Base-by-base conservation (phyloP, 306 rosid genomes). In the Corylus avellana region DNA sequence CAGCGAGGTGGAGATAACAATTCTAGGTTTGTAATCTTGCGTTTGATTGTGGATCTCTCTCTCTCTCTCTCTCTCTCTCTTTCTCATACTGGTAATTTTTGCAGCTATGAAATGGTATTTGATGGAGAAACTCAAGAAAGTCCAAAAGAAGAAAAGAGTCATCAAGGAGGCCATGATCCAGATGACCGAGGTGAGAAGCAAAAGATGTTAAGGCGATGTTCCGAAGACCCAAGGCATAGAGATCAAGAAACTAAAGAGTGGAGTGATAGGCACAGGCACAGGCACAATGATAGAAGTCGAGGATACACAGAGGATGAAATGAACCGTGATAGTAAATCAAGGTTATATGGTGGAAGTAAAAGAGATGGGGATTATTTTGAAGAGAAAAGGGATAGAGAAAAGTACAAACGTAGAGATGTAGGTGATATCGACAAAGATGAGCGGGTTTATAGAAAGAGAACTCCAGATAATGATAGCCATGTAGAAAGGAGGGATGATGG, bases 71-170 rank as follows among this genome's bases (percentile, higher is more conserved):
- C 58, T 67, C 39, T 67, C 77, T 22, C 25, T 22, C 25, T 22
- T 22, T 29, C 46, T 44, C 48, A 85, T 77, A 7, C 25, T 62
- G 20, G 70, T 80, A 56, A 9, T 58, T 87, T 54, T 72, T 84
- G 80, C 81, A 95, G 99, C 76, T 93, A 93, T 75, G 97, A 91
- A 69, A 93, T 95, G 97, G 96, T 95, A 71, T 93, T 93, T 70
- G 97, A 92, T 85, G 98, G 87, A 84, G 93, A 90, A 54, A 77
- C 82, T 55, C 61, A 64, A 3, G 88, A 76, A 74, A 91, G 86
- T 82, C 92, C 97, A 16, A 84, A 68, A 77, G 82, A 1, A 82
- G 88, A 85, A 66, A 80, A 17, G 72, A 86, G 82, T 83, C 72
- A 69, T 82, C 84, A 22, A 22, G 25, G 73, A 50, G 85, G 74